Evolutionary conservation across 257 asterid species (phyloP).

Genomic region (Coffea eugenioides): DNA sequence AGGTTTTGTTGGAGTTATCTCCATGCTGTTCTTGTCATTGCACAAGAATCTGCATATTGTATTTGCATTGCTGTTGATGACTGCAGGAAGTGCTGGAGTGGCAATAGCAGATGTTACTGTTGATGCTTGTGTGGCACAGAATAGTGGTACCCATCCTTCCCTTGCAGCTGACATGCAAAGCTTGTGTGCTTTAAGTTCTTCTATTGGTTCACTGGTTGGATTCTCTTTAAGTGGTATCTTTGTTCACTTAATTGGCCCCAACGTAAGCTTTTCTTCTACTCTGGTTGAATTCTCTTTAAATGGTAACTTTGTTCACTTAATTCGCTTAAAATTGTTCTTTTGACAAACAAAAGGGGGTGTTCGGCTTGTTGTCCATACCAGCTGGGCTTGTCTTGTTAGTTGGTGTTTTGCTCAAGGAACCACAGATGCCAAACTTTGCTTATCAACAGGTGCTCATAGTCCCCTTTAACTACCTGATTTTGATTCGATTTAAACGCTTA

Average conservation of each 20-base stretch:
- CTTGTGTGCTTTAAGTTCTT: conserved; percentile 82
- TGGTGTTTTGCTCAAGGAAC: conserved; percentile 76
- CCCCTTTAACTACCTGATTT: conserved; percentile 14
- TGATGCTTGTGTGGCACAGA: conserved; percentile 95
- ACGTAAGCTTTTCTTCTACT: conserved; percentile 45
- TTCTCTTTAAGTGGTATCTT: conserved; percentile 77
- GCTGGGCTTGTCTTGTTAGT: conserved; percentile 71
- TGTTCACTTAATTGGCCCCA: conserved; percentile 84
- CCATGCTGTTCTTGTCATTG: conserved; percentile 78
- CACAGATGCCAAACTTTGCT: conserved; percentile 37
- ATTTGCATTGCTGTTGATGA: conserved; percentile 63
- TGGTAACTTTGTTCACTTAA: too few relatives aligned
- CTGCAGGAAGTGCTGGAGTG: conserved; percentile 91
- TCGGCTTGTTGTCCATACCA: conserved; percentile 75
- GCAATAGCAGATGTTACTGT: conserved; percentile 98
- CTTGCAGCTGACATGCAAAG: conserved; percentile 97
- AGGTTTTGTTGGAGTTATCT: conserved; percentile 72
- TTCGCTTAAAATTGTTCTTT: neutral
- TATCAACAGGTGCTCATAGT: conserved; percentile 58
- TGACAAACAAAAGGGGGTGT: conserved; percentile 62
- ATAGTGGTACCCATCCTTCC: conserved; percentile 67
- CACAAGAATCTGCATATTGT: conserved; percentile 67
- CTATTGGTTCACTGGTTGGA: conserved; percentile 82
- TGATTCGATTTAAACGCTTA: conserved; percentile 9
- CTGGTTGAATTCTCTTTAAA: neutral